These are phyloP conservation scores for Penicillium sp. DNA, from an alignment of 2,329 filamentous ascomycete species.

Conservation along the genomic window DNA sequence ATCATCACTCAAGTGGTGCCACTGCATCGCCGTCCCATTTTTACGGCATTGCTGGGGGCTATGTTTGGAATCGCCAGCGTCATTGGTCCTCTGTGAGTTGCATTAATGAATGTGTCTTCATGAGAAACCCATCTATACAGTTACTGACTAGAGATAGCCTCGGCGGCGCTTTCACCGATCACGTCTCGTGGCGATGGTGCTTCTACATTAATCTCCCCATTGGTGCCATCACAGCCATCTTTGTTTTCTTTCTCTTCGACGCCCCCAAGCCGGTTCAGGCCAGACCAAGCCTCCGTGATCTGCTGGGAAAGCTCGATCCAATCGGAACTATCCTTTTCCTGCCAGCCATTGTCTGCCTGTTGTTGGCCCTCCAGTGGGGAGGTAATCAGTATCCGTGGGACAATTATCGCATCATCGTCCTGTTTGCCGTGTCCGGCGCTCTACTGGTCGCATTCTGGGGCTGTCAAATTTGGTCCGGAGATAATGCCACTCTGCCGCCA, in stretches of 20 bases:
- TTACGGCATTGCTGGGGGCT: too few species aligned
- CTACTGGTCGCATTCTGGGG: constrained; percentile 39
- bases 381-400: constrained; percentile 41
- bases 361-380: constrained; percentile 23
- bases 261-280: constrained; percentile 25
- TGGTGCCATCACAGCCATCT: constrained; percentile 37
- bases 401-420: constrained; percentile 40
- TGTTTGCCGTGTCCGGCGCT: constrained; percentile 47
- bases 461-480: constrained; percentile 34
- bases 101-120: too few species aligned
- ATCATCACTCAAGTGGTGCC: too few species aligned
- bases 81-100: too few species aligned
- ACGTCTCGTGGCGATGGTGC: constrained; percentile 36
- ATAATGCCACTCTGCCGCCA: constrained; percentile 42
- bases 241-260: constrained; percentile 46
- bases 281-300: constrained; percentile 25
- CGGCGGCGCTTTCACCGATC: constrained; percentile 42
- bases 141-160: constrained; percentile 10
- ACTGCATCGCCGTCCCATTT: too few species aligned
- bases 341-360: constrained; percentile 19
- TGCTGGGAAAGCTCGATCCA: constrained; percentile 38
- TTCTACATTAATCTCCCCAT: constrained; percentile 44
- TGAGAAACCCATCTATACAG: too few species aligned
- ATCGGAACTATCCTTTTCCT: constrained; percentile 31
- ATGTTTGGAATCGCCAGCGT: too few species aligned